Percentiles rank a stretch among this genome's conserved stretches.
Conservation (phyloP, 2,329 filamentous ascomycete species). For the Hymenoscyphus occultus region DNA sequence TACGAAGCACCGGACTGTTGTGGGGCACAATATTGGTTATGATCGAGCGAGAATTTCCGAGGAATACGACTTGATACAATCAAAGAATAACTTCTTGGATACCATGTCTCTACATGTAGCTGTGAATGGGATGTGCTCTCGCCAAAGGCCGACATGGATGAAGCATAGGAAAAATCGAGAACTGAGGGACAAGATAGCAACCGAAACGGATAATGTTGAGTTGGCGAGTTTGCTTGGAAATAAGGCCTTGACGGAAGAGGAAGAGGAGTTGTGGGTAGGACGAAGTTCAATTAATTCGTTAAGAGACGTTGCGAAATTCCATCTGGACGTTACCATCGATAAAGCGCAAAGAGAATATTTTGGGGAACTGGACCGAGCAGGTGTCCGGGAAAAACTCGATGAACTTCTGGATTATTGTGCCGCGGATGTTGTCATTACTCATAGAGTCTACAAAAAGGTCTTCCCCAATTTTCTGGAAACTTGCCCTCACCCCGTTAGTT, state of each 20-base stretch:
- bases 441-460: slow-evolving; percentile 89
- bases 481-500: slow-evolving; percentile 96
- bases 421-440: slow-evolving; percentile 88
- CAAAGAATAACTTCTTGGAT: slow-evolving; percentile 83
- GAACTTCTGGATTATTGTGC: slow-evolving; percentile 91
- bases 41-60: slow-evolving; percentile 85
- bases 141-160: slow-evolving; percentile 95
- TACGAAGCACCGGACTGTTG: slow-evolving; percentile 67
- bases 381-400: slow-evolving; percentile 69
- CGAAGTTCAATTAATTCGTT: slow-evolving; percentile 93
- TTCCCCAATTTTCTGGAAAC: slow-evolving; percentile 85
- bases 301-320: slow-evolving; percentile 93
- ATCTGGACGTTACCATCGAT: slow-evolving; percentile 87
- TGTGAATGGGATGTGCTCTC: slow-evolving; percentile 98
- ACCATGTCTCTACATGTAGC: slow-evolving; percentile 98
- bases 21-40: slow-evolving; percentile 95
- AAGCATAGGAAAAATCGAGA: slow-evolving; percentile 91
- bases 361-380: slow-evolving; percentile 71
- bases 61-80: slow-evolving; percentile 82
- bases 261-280: slow-evolving; percentile 94
- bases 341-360: slow-evolving; percentile 86
- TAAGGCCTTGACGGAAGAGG: slow-evolving; percentile 68
- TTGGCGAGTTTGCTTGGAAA: slow-evolving; percentile 68
- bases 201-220: slow-evolving; percentile 67
- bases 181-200: slow-evolving; percentile 73